Evolutionary conservation across 2,329 filamentous ascomycete genomes (phyloP).

Genomic region (Epicoccum sorghinum): DNA sequence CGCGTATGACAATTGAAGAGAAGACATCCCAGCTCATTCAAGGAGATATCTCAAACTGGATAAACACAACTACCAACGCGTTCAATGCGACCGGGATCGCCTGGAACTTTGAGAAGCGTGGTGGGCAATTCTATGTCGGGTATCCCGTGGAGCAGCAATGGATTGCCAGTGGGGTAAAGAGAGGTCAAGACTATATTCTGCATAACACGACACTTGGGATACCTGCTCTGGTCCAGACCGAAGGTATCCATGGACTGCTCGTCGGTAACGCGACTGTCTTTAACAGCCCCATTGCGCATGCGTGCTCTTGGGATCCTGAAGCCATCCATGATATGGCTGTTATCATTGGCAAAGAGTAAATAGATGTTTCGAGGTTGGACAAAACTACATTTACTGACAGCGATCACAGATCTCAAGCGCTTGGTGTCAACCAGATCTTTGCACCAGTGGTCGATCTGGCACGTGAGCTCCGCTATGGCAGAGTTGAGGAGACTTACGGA

Average conservation of each 20-base stretch:
- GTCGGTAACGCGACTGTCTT: constrained; percentile 78
- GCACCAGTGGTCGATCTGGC: constrained; percentile 74
- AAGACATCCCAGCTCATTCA: constrained; percentile 70
- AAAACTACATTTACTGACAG: not conserved
- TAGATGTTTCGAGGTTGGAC: not conserved
- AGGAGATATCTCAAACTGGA: constrained; percentile 75
- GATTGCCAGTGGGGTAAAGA: constrained; percentile 67
- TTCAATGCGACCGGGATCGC: constrained; percentile 71
- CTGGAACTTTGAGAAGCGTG: constrained; percentile 69
- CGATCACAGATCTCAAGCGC: constrained; percentile 55
- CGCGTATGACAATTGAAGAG: constrained; percentile 75
- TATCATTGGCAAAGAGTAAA: constrained; percentile 66
- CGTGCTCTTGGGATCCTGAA: constrained; percentile 71
- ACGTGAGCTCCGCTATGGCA: constrained; percentile 72
- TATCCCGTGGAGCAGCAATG: constrained; percentile 68
- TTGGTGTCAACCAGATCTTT: constrained; percentile 77
- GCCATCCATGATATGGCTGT: constrained; percentile 70
- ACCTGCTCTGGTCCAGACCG: constrained; percentile 74
- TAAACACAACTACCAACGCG: constrained; percentile 69
- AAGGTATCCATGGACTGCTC: constrained; percentile 76
- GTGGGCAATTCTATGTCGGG: constrained; percentile 75
- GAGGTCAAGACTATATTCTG: constrained; percentile 71
- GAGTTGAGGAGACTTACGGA: constrained; percentile 75
- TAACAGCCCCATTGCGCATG: constrained; percentile 76
- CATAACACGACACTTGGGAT: constrained; percentile 71